Percentiles rank a stretch among this genome's conserved stretches.
phyloP scores from a whole-genome alignment of 2,329 filamentous ascomycete species.

The Atkinsonella hypoxylon region DNA sequence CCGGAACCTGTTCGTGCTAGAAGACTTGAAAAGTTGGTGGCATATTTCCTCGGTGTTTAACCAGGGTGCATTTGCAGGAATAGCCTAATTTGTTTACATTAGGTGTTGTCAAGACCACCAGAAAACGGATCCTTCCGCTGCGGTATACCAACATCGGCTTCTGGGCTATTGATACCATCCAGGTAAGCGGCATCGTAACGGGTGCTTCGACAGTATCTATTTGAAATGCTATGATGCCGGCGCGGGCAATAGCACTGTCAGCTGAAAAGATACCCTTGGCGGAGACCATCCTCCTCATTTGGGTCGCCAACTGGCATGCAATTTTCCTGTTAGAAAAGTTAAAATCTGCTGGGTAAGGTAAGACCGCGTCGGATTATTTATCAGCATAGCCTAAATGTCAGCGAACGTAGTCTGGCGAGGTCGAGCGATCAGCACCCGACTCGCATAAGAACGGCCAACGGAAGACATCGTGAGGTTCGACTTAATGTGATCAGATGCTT shows the following conservation, averaged over 20 bases:
- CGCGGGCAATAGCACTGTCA: not conserved
- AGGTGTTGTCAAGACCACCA: too few relatives aligned
- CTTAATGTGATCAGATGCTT: too few relatives aligned
- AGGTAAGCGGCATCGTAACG: not conserved
- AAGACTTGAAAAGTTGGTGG: too few relatives aligned
- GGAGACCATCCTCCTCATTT: not conserved
- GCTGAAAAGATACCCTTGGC: not conserved
- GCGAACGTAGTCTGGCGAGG: too few relatives aligned
- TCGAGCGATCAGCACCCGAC: not conserved
- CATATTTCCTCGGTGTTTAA: too few relatives aligned
- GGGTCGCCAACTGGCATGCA: not conserved
- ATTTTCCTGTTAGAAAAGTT: not conserved
- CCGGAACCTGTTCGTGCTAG: too few relatives aligned
- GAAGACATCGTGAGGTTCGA: too few relatives aligned
- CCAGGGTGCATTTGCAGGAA: too few relatives aligned
- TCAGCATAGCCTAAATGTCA: too few relatives aligned
- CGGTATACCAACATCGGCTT: not conserved
- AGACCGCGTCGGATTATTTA: not conserved
- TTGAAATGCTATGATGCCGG: not conserved
- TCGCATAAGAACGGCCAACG: too few relatives aligned
- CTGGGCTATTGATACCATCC: not conserved
- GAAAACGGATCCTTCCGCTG: too few relatives aligned
- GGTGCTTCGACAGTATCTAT: not conserved
- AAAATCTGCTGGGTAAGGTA: not conserved
- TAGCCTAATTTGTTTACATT: too few relatives aligned